Percentiles rank a stretch among this genome's conserved stretches.
phyloP scores from a whole-genome alignment of 176 grass and related monocot genomes.

The maize (Zea mays) region Zm-B73-REFERENCE-NAM-5.0 NC_050097.1:205957001-205957500 shows the following conservation, averaged over 20 bases:
- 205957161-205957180: constrained; percentile 86
- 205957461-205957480: constrained; percentile 44
- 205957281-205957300: background rate
- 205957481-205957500: background rate
- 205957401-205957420: background rate
- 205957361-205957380: background rate
- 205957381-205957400: background rate
- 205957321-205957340: background rate
- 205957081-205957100: background rate
- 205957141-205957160: constrained; percentile 93
- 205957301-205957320: background rate
- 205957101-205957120: constrained; percentile 88
- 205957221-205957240: background rate
- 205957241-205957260: background rate
- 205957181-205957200: constrained; percentile 71
- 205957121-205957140: constrained; percentile 85
- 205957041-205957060: background rate
- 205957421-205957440: background rate
- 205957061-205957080: constrained; percentile 3
- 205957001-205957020: constrained; percentile 2
- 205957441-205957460: background rate
- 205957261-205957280: background rate
- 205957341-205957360: constrained; percentile 12
- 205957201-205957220: constrained; percentile 34
- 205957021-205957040: constrained; percentile 25